A percentile compares a stretch with the other conserved stretches of the same genome.
Evolutionary conservation across 208 protist species (phyloP).

Genomic region (Trypanosoma platydactyli): DNA sequence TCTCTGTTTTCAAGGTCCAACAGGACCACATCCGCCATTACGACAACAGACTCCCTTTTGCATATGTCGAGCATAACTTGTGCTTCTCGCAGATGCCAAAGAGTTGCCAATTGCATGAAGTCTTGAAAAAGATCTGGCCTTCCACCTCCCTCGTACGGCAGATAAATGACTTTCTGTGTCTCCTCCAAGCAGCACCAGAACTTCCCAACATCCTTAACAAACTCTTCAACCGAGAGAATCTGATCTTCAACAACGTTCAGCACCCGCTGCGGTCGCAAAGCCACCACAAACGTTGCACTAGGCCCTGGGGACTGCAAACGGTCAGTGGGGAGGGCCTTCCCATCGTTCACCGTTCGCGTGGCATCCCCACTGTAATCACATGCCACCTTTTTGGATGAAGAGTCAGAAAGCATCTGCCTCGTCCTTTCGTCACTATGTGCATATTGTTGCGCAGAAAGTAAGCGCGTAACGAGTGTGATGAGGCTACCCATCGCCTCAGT

Average conservation of each 20-base stretch:
- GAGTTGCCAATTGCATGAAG: conserved; percentile 50
- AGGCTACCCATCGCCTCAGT: conserved; percentile 13
- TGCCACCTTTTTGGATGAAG: not conserved
- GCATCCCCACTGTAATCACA: conserved; percentile 9
- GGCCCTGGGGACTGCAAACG: conserved; percentile 10
- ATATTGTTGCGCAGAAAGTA: conserved; percentile 22
- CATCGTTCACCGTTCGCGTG: conserved; percentile 1
- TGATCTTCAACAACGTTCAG: conserved; percentile 21
- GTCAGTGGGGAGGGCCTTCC: not conserved
- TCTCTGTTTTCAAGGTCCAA: conserved; percentile 29
- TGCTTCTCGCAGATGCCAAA: conserved; percentile 46
- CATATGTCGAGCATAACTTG: conserved; percentile 47
- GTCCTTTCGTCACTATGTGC: conserved; percentile 13
- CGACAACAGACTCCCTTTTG: conserved; percentile 35
- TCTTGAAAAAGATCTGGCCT: conserved; percentile 39
- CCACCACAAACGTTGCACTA: conserved; percentile 1
- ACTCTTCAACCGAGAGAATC: conserved; percentile 21
- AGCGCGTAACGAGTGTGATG: conserved; percentile 19
- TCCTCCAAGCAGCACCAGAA: conserved; percentile 38
- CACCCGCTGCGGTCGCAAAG: conserved; percentile 26
- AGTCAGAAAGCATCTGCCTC: conserved; percentile 4
- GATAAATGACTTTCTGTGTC: conserved; percentile 32
- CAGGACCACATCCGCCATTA: conserved; percentile 43
- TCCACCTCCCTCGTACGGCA: conserved; percentile 19
- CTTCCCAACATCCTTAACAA: conserved; percentile 28